phyloP scores from a whole-genome alignment of 148 eudicot species.

The Vaccinium myrtillus region DNA sequence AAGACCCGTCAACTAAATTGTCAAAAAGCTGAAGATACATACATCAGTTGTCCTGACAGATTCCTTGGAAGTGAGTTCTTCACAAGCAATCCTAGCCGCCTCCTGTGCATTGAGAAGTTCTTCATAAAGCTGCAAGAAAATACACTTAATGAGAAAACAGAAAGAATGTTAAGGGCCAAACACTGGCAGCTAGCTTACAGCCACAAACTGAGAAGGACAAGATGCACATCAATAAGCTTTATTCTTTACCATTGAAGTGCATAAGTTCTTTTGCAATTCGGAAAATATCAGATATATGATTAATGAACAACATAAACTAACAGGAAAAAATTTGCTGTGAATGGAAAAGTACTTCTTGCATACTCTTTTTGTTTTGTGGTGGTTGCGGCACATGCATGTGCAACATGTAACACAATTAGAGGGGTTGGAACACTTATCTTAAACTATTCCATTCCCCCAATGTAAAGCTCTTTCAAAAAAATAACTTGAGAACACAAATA shows the following conservation, averaged over 20 bases:
- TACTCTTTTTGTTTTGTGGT: not conserved
- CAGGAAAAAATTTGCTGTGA: not conserved
- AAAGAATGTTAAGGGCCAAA: not conserved
- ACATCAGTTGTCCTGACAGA: slow-evolving; percentile 32
- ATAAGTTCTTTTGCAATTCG: not conserved
- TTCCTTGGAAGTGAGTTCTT: slow-evolving; percentile 38
- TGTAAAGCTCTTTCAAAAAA: not conserved
- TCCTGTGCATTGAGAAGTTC: slow-evolving; percentile 59
- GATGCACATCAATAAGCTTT: not conserved
- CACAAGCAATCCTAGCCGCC: slow-evolving; percentile 56
- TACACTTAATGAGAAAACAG: not conserved
- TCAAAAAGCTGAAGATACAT: slow-evolving; percentile 14
- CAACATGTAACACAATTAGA: not conserved
- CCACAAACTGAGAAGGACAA: slow-evolving; percentile 1
- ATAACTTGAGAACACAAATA: not conserved
- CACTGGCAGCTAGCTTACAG: not conserved
- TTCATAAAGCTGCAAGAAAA: slow-evolving; percentile 43
- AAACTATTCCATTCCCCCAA: not conserved
- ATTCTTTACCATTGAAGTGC: not conserved
- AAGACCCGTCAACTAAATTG: not conserved
- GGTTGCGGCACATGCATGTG: not conserved
- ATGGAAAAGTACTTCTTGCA: not conserved
- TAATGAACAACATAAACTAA: not conserved
- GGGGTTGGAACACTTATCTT: not conserved
- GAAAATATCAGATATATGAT: not conserved